Evolutionary conservation across 495 filamentous ascomycete species (phyloP), one percentile per base, ranked within the genome.

Genomic region (Aspergillus incahuasiensis): DNA sequence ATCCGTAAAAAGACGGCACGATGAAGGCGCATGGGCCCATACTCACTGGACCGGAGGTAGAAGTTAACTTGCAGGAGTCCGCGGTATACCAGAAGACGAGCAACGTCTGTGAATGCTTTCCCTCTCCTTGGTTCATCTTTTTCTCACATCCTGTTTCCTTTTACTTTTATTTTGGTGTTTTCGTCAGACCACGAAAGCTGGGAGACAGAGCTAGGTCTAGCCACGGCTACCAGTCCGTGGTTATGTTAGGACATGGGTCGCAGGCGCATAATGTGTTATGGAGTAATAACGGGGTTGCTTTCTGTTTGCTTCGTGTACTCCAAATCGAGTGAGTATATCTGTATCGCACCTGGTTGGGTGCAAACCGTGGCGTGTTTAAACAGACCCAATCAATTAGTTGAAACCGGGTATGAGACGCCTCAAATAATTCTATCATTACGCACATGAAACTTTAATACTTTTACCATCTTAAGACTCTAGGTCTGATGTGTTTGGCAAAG

Each of bases 261-360:
- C 56, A 43, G 56, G 56, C 56, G 56, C 47, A 58, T 35, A 44
- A 32, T 39, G 41, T 30, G 50, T 41, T 48, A 50, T 16, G 56
- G 56, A 58, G 56, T 58, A 35, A 35, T 35, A 7, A 11, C 32
- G 32, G 32, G 3, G 5, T 35, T 35, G 32, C 32, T 15, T 35
- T 28, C 25, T 28, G 25, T 28, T 28, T 28, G 8, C 3, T 28
- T n/a, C n/a, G n/a, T n/a, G n/a, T n/a, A n/a, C n/a, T n/a, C n/a
- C n/a, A n/a, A n/a, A n/a, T n/a, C n/a, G n/a, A n/a, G n/a, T n/a
- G n/a, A n/a, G n/a, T n/a, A n/a, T n/a, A n/a, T n/a, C n/a, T n/a
- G n/a, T n/a, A n/a, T n/a, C n/a, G n/a, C n/a, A n/a, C n/a, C n/a
- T n/a, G n/a, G n/a, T n/a, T n/a, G n/a, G n/a, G n/a, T n/a, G n/a